Conservation (phyloP, 257 asterid species). For the Galeopsis tetrahit region DNA sequence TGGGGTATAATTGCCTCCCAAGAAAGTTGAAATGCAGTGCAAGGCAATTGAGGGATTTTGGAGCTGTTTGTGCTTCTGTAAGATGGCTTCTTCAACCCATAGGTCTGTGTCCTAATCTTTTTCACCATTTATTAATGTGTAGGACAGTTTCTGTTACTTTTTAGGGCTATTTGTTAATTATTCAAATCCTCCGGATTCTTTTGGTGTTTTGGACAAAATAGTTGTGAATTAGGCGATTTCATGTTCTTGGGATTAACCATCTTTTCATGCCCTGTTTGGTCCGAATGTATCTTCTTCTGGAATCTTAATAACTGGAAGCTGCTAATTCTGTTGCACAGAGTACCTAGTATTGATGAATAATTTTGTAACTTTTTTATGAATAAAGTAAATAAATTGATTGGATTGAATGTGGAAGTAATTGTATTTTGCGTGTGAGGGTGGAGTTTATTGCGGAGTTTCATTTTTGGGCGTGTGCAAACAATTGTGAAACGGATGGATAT, state of each 20-base stretch:
- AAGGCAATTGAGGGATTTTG: constrained; percentile 42
- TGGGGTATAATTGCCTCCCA: constrained; percentile 53
- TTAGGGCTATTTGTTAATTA: neutral
- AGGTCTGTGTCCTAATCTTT: constrained; percentile 41
- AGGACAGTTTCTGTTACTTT: neutral
- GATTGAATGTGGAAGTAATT: too few species aligned
- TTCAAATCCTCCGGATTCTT: neutral
- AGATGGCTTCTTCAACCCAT: constrained; percentile 88
- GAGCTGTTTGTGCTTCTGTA: constrained; percentile 47
- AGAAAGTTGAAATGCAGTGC: constrained; percentile 48
- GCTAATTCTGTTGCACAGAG: neutral
- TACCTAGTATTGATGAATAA: neutral
- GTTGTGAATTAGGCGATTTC: neutral
- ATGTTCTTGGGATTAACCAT: neutral
- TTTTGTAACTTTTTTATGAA: too few species aligned
- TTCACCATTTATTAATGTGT: neutral
- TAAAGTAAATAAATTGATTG: too few species aligned
- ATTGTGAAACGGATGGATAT: too few species aligned
- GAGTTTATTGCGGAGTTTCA: too few species aligned
- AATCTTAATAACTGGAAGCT: neutral
- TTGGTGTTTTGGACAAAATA: neutral
- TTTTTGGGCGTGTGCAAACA: too few species aligned
- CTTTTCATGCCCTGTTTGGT: neutral
- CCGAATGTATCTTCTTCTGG: neutral
- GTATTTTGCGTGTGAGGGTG: too few species aligned